A percentile compares a stretch with the other conserved stretches of the same genome.
Evolutionary conservation across 352 stramenopile genomes (phyloP).

Genomic region (Elongisporangium anandrum): DNA sequence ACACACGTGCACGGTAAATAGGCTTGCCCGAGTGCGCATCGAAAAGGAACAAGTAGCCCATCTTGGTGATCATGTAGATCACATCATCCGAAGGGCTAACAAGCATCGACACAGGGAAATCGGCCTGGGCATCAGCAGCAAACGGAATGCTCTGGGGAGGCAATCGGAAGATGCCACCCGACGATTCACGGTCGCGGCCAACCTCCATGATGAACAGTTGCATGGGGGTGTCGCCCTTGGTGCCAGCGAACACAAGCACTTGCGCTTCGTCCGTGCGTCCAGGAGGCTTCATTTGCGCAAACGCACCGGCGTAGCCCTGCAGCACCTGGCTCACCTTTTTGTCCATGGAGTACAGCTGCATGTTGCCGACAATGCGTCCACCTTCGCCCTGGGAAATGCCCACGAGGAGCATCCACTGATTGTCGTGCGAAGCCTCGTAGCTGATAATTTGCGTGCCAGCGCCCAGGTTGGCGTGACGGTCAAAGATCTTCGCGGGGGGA

Average conservation of each 20-base stretch:
- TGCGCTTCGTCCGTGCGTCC: constrained; percentile 91
- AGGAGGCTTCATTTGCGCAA: constrained; percentile 94
- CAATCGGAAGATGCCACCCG: constrained; percentile 94
- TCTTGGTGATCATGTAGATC: constrained; percentile 99
- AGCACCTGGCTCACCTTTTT: constrained; percentile 99
- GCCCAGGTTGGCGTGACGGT: constrained; percentile 93
- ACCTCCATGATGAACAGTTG: constrained; percentile 99
- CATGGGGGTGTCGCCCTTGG: constrained; percentile 76
- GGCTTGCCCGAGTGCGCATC: constrained; percentile 98
- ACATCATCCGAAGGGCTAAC: constrained; percentile 91
- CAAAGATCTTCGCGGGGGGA: constrained; percentile 96
- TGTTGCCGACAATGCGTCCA: constrained; percentile 95
- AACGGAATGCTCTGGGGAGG: constrained; percentile 94
- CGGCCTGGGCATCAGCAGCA: constrained; percentile 92
- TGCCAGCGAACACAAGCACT: constrained; percentile 83
- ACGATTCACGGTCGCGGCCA: constrained; percentile 93
- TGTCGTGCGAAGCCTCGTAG: constrained; percentile 97
- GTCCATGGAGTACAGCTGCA: constrained; percentile 98
- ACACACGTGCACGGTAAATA: constrained; percentile 97
- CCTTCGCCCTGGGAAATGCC: constrained; percentile 95
- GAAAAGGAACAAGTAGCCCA: constrained; percentile 99
- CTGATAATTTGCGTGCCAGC: constrained; percentile 98
- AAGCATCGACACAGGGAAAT: constrained; percentile 99
- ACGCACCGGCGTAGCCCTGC: constrained; percentile 95
- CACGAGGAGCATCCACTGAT: constrained; percentile 98